Conservation (phyloP, 805 yeast species). For the Sungouiella thailandica region DNA sequence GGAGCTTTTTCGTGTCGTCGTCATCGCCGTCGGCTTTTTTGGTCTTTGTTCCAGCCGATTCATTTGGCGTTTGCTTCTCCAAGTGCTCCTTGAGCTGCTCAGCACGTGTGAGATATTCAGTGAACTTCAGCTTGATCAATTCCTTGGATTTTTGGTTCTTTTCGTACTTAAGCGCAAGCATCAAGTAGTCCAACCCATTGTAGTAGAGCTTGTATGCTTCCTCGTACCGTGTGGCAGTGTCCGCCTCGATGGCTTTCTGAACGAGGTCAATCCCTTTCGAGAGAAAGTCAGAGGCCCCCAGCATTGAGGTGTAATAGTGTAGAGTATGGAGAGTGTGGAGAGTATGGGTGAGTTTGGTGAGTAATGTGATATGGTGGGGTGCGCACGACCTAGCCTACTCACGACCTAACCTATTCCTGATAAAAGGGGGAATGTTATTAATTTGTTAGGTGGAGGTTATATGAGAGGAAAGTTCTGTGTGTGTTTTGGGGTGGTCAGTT, state of each 20-base stretch:
- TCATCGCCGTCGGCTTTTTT: slow-evolving; percentile 62
- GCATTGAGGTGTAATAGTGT: slow-evolving; percentile 11
- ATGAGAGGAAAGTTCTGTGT: too few relatives aligned
- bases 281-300: slow-evolving; percentile 60
- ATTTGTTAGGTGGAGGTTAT: too few relatives aligned
- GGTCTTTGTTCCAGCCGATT: slow-evolving; percentile 55
- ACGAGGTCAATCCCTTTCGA: slow-evolving; percentile 93
- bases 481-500: too few relatives aligned
- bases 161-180: slow-evolving; percentile 92
- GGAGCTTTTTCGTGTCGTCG: slow-evolving; percentile 79
- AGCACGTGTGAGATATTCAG: slow-evolving; percentile 88
- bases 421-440: too few relatives aligned
- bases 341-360: too few relatives aligned
- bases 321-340: too few relatives aligned
- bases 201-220: slow-evolving; percentile 93
- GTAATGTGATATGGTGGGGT: too few relatives aligned
- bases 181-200: slow-evolving; percentile 88
- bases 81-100: slow-evolving; percentile 89
- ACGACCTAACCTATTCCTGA: too few relatives aligned
- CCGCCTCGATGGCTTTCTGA: slow-evolving; percentile 92
- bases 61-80: slow-evolving; percentile 55
- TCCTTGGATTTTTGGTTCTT: slow-evolving; percentile 88
- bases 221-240: slow-evolving; percentile 80
- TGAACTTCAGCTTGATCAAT: slow-evolving; percentile 79
- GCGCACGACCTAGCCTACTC: too few relatives aligned